A percentile compares a stretch with the other conserved stretches of the same genome.
Conservation (phyloP, 805 yeast species). For the Saccharomyces kudriavzevii region DNA sequence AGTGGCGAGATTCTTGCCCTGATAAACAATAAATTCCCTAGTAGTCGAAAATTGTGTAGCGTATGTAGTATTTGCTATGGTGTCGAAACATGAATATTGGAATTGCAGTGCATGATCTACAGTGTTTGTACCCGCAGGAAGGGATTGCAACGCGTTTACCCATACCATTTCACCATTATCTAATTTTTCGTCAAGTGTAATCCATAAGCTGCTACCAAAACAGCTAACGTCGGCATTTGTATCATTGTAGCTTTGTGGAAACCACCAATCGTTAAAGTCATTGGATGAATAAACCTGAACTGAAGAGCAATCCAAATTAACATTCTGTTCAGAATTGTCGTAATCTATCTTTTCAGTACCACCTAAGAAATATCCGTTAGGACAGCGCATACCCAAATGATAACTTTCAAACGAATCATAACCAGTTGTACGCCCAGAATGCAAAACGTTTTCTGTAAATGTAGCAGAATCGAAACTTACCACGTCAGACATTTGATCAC, state of each 20-base stretch:
- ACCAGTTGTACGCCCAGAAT: slow-evolving; percentile 28
- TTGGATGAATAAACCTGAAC: slow-evolving; percentile 19
- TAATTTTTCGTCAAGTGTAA: slow-evolving; percentile 13
- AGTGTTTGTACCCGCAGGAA: slow-evolving; percentile 15
- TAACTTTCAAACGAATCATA: slow-evolving; percentile 28
- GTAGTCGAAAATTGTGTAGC: slow-evolving; percentile 10
- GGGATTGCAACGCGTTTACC: slow-evolving; percentile 29
- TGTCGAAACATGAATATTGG: slow-evolving; percentile 24
- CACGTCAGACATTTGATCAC: slow-evolving; percentile 18
- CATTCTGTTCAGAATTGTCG: slow-evolving; percentile 28
- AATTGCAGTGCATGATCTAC: slow-evolving; percentile 16
- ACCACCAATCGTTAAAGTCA: slow-evolving; percentile 30
- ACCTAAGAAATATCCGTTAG: slow-evolving; percentile 21
- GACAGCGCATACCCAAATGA: slow-evolving; percentile 30
- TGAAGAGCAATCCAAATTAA: slow-evolving; percentile 31
- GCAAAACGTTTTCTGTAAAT: slow-evolving; percentile 14
- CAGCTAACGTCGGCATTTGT: slow-evolving; percentile 18
- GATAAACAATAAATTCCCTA: slow-evolving; percentile 9
- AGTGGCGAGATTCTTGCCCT: slow-evolving; percentile 14
- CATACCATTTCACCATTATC: slow-evolving; percentile 26
- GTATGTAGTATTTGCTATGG: slow-evolving; percentile 19
- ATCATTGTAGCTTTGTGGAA: slow-evolving; percentile 19
- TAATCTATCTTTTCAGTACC: slow-evolving; percentile 24
- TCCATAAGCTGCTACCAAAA: slow-evolving; percentile 14
- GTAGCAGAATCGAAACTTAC: slow-evolving; percentile 22